phyloP scores from a whole-genome alignment of 2,329 filamentous ascomycete genomes.

The Fusarium armeniacum region DNA sequence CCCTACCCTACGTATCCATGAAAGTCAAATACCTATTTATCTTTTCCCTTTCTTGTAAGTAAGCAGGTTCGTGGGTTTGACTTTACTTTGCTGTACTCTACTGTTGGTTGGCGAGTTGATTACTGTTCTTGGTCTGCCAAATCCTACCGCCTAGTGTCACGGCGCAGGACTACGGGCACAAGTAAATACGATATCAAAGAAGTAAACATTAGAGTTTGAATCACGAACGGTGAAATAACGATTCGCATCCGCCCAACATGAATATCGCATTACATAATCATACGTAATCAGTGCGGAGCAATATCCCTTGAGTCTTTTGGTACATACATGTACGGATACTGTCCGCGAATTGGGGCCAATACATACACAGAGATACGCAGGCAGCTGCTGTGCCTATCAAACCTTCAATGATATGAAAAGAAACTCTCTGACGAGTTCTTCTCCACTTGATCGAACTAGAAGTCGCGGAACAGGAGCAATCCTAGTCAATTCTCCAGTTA shows the following conservation, averaged over 20 bases:
- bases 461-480: background rate
- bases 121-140: constrained; percentile 9
- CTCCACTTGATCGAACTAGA: constrained; percentile 6
- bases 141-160: background rate
- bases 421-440: background rate
- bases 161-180: background rate
- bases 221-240: constrained; percentile 19
- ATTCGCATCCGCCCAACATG: constrained; percentile 23
- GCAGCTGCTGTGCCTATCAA: constrained; percentile 19
- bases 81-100: background rate
- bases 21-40: constrained; percentile 5
- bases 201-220: constrained; percentile 19
- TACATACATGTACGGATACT: background rate
- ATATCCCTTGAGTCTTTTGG: background rate
- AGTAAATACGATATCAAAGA: background rate
- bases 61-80: background rate
- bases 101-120: constrained; percentile 15
- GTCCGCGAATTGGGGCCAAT: constrained; percentile 29
- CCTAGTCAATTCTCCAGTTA: constrained; percentile 3
- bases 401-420: constrained; percentile 1
- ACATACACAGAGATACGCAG: background rate
- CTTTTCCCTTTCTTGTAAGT: background rate
- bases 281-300: constrained; percentile 6
- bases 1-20: background rate
- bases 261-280: background rate